Evolutionary conservation across 108 stramenopile genomes (phyloP).

Genomic region (Nitzschia sp.): DNA sequence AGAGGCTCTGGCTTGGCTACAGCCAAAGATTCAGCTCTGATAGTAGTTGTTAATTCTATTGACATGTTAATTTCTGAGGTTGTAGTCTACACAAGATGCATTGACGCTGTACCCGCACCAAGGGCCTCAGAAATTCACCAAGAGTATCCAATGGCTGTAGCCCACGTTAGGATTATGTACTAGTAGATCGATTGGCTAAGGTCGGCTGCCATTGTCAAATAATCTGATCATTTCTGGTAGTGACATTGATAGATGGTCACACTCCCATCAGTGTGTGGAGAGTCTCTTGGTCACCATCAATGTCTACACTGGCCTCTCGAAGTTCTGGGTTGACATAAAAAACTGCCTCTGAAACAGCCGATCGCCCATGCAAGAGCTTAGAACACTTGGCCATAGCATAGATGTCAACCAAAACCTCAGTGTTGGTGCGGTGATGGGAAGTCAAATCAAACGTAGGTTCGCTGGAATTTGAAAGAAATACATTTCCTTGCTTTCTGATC

Average conservation of each 20-base stretch:
- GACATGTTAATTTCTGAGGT: too few species aligned
- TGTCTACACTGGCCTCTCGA: constrained; percentile 1
- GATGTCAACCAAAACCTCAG: constrained; percentile 44
- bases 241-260: too few species aligned
- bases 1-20: constrained; percentile 25
- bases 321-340: constrained; percentile 46
- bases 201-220: too few species aligned
- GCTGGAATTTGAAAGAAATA: background rate
- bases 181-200: too few species aligned
- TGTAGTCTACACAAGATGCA: too few species aligned
- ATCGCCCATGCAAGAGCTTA: constrained; percentile 41
- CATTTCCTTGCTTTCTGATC: background rate
- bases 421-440: constrained; percentile 48
- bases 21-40: constrained; percentile 25
- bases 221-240: too few species aligned
- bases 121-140: too few species aligned
- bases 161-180: too few species aligned
- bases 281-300: background rate
- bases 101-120: too few species aligned
- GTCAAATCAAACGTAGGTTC: constrained; percentile 26
- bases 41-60: too few species aligned
- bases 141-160: too few species aligned
- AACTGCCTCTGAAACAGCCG: constrained; percentile 44
- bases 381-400: constrained; percentile 49
- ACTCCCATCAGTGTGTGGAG: background rate